Evolutionary conservation across 192 early-diverging fungal genomes (phyloP).

Genomic region (Haplosporangium gracile): DNA sequence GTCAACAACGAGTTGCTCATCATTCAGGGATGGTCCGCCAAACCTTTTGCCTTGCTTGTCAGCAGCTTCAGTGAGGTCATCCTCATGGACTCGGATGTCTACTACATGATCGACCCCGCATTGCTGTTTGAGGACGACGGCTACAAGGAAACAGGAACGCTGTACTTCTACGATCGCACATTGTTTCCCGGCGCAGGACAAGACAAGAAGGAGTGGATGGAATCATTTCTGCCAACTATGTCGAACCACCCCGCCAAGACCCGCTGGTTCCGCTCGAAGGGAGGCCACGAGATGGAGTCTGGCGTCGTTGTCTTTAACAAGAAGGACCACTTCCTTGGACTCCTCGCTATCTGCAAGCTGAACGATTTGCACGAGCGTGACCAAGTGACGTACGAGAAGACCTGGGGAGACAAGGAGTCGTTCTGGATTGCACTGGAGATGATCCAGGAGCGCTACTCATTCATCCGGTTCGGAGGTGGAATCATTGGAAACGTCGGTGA

Average conservation of each 20-base stretch:
- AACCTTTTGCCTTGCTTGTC: slow-evolving; percentile 74
- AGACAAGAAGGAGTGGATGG: slow-evolving; percentile 61
- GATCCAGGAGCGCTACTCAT: slow-evolving; percentile 67
- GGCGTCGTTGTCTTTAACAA: slow-evolving; percentile 73
- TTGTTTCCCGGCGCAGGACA: slow-evolving; percentile 39
- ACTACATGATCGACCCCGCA: slow-evolving; percentile 70
- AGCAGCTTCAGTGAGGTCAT: slow-evolving; percentile 71
- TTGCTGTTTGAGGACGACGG: slow-evolving; percentile 64
- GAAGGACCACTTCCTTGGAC: slow-evolving; percentile 58
- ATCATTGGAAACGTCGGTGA: slow-evolving; percentile 65
- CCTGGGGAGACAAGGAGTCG: slow-evolving; percentile 77
- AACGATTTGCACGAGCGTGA: slow-evolving; percentile 62
- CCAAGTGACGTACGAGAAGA: slow-evolving; percentile 59
- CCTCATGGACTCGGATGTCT: slow-evolving; percentile 78
- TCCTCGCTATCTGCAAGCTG: slow-evolving; percentile 69
- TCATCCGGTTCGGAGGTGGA: slow-evolving; percentile 60
- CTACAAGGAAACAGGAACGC: slow-evolving; percentile 61
- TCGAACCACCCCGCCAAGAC: slow-evolving; percentile 58
- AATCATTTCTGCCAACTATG: slow-evolving; percentile 61
- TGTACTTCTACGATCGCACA: slow-evolving; percentile 76
- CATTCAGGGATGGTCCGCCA: slow-evolving; percentile 71
- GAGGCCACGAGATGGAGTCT: slow-evolving; percentile 73
- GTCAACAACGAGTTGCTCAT: slow-evolving; percentile 58
- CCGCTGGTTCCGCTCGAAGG: slow-evolving; percentile 55
- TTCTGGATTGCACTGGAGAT: slow-evolving; percentile 78